Conservation (phyloP, 1,284 basidiomycete genomes). For the Sporisorium scitamineum region DNA sequence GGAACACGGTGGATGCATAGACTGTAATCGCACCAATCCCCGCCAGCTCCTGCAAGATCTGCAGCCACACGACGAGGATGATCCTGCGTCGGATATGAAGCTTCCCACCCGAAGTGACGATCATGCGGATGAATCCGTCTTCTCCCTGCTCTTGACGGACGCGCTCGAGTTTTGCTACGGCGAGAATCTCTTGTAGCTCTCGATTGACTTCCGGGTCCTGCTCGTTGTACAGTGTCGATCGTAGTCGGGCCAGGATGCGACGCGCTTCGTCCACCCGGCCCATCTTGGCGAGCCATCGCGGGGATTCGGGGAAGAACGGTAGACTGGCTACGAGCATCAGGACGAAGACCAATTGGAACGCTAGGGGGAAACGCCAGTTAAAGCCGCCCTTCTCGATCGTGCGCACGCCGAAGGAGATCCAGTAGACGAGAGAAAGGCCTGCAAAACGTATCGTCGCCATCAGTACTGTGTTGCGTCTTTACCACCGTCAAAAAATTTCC, state of each 20-base stretch:
- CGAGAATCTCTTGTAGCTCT: constrained; percentile 28
- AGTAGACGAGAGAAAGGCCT: constrained; percentile 38
- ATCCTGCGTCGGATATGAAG: constrained; percentile 34
- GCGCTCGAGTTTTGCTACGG: constrained; percentile 25
- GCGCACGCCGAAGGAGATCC: constrained; percentile 26
- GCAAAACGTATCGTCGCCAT: too few species aligned
- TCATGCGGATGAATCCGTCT: constrained; percentile 19
- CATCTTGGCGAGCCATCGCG: constrained; percentile 39
- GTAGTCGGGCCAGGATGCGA: constrained; percentile 22
- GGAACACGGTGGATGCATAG: constrained; percentile 37
- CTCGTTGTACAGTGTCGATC: constrained; percentile 29
- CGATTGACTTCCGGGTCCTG: constrained; percentile 15
- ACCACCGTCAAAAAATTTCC: too few species aligned
- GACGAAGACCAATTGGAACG: constrained; percentile 35
- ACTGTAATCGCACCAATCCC: constrained; percentile 37
- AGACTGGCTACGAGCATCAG: constrained; percentile 17
- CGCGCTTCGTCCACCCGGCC: constrained; percentile 34
- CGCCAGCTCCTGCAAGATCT: constrained; percentile 33
- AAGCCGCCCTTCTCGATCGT: constrained; percentile 23
- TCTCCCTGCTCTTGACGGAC: constrained; percentile 26
- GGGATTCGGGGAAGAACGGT: constrained; percentile 37
- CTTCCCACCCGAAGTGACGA: constrained; percentile 17
- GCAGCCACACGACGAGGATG: constrained; percentile 27
- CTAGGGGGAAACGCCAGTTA: constrained; percentile 35
- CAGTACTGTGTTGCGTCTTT: too few species aligned